Percentiles rank a stretch among this genome's conserved stretches.
phyloP scores from a whole-genome alignment of 345 rosid species.

The Brassica juncea region DNA sequence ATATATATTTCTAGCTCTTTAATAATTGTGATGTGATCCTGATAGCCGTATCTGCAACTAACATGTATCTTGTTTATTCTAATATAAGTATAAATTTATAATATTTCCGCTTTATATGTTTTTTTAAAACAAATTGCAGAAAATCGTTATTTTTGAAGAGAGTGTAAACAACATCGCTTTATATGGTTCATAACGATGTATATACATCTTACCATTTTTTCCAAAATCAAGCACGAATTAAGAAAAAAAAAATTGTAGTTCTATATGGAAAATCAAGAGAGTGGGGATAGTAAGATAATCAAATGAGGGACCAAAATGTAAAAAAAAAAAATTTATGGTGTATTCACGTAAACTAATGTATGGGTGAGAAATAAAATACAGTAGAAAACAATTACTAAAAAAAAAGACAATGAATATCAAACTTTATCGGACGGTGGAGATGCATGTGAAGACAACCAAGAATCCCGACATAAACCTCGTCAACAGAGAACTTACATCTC shows the following conservation, averaged over 20 bases:
- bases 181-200: too few species aligned
- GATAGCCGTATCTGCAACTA: neutral
- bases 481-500: constrained; percentile 49
- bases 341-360: neutral
- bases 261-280: neutral
- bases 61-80: neutral
- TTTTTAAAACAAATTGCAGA: too few species aligned
- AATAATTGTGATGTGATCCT: neutral
- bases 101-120: neutral
- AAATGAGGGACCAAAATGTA: neutral
- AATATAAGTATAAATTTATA: neutral
- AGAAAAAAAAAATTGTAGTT: neutral
- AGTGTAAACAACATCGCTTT: too few species aligned
- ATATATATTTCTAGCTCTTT: neutral
- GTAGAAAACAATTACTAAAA: neutral
- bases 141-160: too few species aligned
- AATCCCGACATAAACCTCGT: constrained; percentile 63
- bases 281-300: neutral
- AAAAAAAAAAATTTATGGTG: too few species aligned
- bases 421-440: constrained; percentile 47
- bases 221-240: neutral
- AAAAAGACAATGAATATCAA: constrained; percentile 31
- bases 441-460: constrained; percentile 57
- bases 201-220: neutral
- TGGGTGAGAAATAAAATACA: neutral